Base-by-base conservation (phyloP, 257 asterid genomes). In the Verbascum thapsus region DNA sequence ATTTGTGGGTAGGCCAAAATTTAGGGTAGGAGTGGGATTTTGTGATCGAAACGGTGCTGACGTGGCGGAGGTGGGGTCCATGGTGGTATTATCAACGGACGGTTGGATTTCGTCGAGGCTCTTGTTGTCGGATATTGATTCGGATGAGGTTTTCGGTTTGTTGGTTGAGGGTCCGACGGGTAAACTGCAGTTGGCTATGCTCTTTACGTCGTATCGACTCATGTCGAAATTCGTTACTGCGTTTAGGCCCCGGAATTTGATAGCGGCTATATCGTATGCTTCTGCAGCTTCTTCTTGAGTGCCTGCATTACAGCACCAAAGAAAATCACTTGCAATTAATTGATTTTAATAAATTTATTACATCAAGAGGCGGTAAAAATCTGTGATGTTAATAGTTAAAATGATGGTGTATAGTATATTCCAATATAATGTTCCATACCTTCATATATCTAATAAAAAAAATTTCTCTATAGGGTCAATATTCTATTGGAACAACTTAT, bases 241-340 rank as follows among this genome's bases (percentile, higher is more conserved):
- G 26, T 86, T 89, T 3, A 84, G 74, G 0, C 96, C 96, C 32
- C 94, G 83, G 70, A 89, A 86, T 66, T 89, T 89, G 22, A 89
- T 89, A 0, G 96, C 96, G 0, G 94, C 96, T 5, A 89, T 89
- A 66, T 89, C 96, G 26, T 89, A 89, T 0, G 94, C 96, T 71
- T 89, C 96, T 0, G 95, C 94, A 0, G 95, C 96, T 79, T 89
- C 95, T 63, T 89, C 96, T 51, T 86, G 96, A 0, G 96, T 89
- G 67, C 89, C 96, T 83, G 20, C 9, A 7, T 6, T 2, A 54
- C n/a, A 6, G 20, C 8, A n/a, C 19, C 37, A 34, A 15, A 23
- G 0, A 48, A 64, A 23, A n/a, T n/a, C n/a, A n/a, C n/a, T n/a
- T n/a, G n/a, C n/a, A n/a, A n/a, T n/a, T n/a, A n/a, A n/a, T n/a